Evolutionary conservation across 1,284 basidiomycete species (phyloP).

Genomic region (Ustilago xerochloae): DNA sequence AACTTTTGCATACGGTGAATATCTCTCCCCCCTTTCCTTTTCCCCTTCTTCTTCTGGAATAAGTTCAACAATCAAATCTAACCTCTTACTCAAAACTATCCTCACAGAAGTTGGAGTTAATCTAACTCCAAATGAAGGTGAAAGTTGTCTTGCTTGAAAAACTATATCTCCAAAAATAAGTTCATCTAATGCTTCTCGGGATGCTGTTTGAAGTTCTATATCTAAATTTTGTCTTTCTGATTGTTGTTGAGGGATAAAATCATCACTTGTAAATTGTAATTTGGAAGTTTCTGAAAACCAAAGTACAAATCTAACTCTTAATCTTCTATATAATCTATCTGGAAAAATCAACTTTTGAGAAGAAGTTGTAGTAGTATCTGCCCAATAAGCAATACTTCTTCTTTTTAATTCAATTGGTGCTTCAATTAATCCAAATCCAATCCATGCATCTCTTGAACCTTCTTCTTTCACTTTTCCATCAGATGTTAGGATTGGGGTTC

Average conservation of each 20-base stretch:
- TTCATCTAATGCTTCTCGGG: conserved; percentile 52
- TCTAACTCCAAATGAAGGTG: conserved; percentile 36
- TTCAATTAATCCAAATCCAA: conserved; percentile 58
- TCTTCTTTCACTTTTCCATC: conserved; percentile 58
- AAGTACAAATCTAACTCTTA: conserved; percentile 46
- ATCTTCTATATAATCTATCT: conserved; percentile 44
- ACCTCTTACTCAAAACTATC: conserved; percentile 36
- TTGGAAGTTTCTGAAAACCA: conserved; percentile 1
- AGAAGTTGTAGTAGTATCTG: conserved; percentile 17
- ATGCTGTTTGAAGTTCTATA: conserved; percentile 49
- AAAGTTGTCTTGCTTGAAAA: conserved; percentile 41
- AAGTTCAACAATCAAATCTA: conserved; percentile 38
- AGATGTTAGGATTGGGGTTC: conserved; percentile 52
- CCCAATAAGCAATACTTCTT: conserved; percentile 57
- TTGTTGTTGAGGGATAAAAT: too few relatives aligned
- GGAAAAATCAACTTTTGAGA: conserved; percentile 49
- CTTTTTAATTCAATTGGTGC: conserved; percentile 43
- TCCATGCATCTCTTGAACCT: conserved; percentile 62
- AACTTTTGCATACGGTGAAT: conserved; percentile 24
- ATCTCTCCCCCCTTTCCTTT: neutral
- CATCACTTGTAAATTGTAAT: neutral
- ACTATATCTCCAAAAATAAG: conserved; percentile 54
- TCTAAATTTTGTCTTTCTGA: too few relatives aligned
- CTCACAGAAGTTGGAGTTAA: conserved; percentile 38
- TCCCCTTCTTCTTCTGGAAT: conserved; percentile 10